Base-by-base conservation (phyloP, 2,329 filamentous ascomycete species). In the Fusarium austroafricanum region DNA sequence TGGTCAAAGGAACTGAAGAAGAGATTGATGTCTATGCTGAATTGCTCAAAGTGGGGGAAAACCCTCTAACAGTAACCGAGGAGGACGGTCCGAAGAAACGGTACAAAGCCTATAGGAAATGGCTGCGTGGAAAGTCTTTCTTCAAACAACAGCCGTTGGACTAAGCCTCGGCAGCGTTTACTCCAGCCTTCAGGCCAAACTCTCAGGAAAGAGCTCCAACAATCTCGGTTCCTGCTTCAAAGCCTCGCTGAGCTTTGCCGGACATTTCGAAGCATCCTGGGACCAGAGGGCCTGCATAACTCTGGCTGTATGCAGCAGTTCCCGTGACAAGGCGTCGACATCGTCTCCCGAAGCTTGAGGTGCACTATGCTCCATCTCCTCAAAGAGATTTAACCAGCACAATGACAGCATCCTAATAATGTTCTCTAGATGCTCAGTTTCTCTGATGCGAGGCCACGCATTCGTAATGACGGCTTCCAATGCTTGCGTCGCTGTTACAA, bases 91-190 rank as follows among this genome's bases (percentile, higher is more conserved):
- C 87, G 39, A 98, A 97, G 86, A 97, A 98, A 85, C 85, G 96
- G 71, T 99, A 99, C 79, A 98, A 97, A 81, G 92, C 94, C 11
- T 99, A 99, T 80, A 84, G 90, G 74, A 96, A 97, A 80, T 99
- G 96, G 95, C 83, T 99, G 75, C 87, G 90, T 65, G 95, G 95
- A 18, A 98, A 97, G 83, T 97, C 93, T 73, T 86, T 98, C 74
- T 98, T 98, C 79, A 98, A 98, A 80, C 94, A 97, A 83, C 89
- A 90, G 78, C 88, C 90, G 44, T 83, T 87, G 52, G 86, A 87
- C 66, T 87, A 80, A 80, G 54, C 49, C 15, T 35, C 17, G 8
- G 11, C 42, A 26, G 40, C 17, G 43, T 46, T 26, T 21, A 15
- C 28, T 35, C 28, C 39, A 26, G n/a, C 18, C 31, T 39, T 46